A percentile compares a stretch with the other conserved stretches of the same genome.
Evolutionary conservation across 106 monocot species (phyloP).

Genomic region (Dactylorhiza incarnata): DNA sequence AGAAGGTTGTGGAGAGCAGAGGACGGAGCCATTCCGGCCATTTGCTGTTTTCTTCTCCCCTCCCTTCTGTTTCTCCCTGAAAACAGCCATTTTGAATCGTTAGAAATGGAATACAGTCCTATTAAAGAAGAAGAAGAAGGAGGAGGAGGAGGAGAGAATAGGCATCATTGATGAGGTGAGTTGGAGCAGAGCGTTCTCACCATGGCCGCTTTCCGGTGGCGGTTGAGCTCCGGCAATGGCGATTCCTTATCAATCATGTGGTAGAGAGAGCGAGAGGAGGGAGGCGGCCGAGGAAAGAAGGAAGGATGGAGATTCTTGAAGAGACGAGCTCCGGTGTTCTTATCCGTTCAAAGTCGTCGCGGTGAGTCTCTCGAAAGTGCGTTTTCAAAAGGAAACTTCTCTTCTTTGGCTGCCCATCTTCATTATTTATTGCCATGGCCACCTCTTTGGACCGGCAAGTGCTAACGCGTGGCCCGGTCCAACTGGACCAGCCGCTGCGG

Average conservation of each 20-base stretch:
- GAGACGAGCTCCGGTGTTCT: neutral
- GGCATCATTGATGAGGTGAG: neutral
- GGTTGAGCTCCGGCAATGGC: neutral
- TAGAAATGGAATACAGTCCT: neutral
- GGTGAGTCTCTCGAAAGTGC: neutral
- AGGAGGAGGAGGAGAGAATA: neutral
- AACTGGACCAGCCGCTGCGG: too few species aligned
- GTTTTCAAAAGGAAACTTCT: neutral
- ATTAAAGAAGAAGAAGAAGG: neutral
- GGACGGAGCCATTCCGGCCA: conserved; percentile 84
- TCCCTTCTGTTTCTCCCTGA: conserved; percentile 7
- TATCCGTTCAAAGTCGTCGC: conserved; percentile 5
- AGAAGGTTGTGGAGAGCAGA: conserved; percentile 58
- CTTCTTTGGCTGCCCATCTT: conserved; percentile 5
- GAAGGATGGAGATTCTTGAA: neutral
- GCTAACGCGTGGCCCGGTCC: too few species aligned
- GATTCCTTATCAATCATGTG: neutral
- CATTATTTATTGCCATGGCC: neutral
- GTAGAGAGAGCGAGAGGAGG: neutral
- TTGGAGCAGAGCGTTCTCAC: neutral
- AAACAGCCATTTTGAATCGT: neutral
- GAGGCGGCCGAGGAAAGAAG: neutral
- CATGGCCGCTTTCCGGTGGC: neutral
- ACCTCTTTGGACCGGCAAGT: neutral
- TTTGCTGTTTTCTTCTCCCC: conserved; percentile 21